Conservation (phyloP, 1,284 basidiomycete species). For the Hymenochaete sp. region DNA sequence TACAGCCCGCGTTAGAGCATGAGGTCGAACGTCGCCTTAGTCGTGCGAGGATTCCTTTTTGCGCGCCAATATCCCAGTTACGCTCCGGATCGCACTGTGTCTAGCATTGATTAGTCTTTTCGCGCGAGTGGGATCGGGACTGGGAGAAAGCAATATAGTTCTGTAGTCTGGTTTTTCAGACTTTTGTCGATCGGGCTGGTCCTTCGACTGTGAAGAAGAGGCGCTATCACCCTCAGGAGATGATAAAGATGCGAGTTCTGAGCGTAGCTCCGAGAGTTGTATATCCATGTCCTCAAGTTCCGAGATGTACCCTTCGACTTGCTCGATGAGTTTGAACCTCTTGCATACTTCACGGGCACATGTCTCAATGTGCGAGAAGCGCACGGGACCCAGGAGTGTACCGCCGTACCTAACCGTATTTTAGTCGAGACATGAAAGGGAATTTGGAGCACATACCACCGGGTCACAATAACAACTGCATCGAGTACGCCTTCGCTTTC, state of each 20-base stretch:
- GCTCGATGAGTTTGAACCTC: slow-evolving; percentile 54
- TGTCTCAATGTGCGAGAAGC: slow-evolving; percentile 73
- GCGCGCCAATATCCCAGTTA: slow-evolving; percentile 5
- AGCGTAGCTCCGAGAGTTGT: slow-evolving; percentile 46
- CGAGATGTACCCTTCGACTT: slow-evolving; percentile 48
- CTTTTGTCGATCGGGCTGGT: not conserved
- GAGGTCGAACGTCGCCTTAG: too few relatives aligned
- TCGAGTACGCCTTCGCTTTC: slow-evolving; percentile 52
- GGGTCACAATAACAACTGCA: slow-evolving; percentile 64
- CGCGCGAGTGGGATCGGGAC: slow-evolving; percentile 35
- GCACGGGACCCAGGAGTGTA: slow-evolving; percentile 53
- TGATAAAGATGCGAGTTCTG: slow-evolving; percentile 31
- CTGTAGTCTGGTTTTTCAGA: slow-evolving; percentile 3
- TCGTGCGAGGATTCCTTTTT: too few relatives aligned
- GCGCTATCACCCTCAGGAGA: not conserved
- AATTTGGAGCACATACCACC: slow-evolving; percentile 45
- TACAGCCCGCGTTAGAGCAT: too few relatives aligned
- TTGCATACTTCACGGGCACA: slow-evolving; percentile 67
- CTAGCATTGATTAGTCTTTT: slow-evolving; percentile 40
- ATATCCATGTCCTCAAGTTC: slow-evolving; percentile 56
- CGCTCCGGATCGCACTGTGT: slow-evolving; percentile 32
- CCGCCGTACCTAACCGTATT: slow-evolving; percentile 61
- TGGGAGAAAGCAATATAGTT: not conserved
- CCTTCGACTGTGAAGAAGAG: too few relatives aligned
- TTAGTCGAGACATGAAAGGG: not conserved